Evolutionary conservation across 2,329 filamentous ascomycete species (phyloP).

Genomic region (Monosporascus cannonballus): DNA sequence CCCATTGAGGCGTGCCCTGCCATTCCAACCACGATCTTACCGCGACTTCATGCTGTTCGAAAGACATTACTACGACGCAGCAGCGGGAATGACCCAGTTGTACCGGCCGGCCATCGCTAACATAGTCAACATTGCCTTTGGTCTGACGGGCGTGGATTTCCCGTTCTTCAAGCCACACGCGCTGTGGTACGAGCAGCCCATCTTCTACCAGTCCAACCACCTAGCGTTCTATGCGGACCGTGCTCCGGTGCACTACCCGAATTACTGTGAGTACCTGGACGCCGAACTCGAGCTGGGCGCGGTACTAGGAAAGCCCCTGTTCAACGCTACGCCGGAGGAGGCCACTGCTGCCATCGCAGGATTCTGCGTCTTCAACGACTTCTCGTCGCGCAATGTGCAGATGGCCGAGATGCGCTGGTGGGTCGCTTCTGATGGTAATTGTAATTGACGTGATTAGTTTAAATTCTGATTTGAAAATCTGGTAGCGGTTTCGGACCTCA

Average conservation of each 20-base stretch:
- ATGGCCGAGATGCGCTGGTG: constrained; percentile 20
- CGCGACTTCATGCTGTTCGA: constrained; percentile 25
- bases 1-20: constrained; percentile 13
- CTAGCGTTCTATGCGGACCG: constrained; percentile 19
- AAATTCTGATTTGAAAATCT: not conserved
- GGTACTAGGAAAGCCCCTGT: constrained; percentile 15
- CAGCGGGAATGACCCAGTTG: constrained; percentile 15
- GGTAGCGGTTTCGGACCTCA: constrained; percentile 20
- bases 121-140: constrained; percentile 7
- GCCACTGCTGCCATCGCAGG: constrained; percentile 18
- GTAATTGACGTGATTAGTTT: not conserved
- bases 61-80: constrained; percentile 18
- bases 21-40: constrained; percentile 22
- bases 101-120: constrained; percentile 9
- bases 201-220: constrained; percentile 23
- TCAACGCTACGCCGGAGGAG: constrained; percentile 18
- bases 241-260: constrained; percentile 13
- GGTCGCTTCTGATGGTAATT: not conserved
- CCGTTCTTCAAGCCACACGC: constrained; percentile 14
- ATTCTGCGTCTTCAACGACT: constrained; percentile 23
- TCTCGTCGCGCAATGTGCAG: constrained; percentile 18
- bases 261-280: constrained; percentile 18
- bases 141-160: constrained; percentile 13
- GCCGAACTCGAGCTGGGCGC: constrained; percentile 22
- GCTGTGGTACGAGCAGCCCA: constrained; percentile 18